These are phyloP conservation scores for Periconia digitata DNA, from an alignment of 2,329 filamentous ascomycete genomes.

Conservation along the genomic window DNA sequence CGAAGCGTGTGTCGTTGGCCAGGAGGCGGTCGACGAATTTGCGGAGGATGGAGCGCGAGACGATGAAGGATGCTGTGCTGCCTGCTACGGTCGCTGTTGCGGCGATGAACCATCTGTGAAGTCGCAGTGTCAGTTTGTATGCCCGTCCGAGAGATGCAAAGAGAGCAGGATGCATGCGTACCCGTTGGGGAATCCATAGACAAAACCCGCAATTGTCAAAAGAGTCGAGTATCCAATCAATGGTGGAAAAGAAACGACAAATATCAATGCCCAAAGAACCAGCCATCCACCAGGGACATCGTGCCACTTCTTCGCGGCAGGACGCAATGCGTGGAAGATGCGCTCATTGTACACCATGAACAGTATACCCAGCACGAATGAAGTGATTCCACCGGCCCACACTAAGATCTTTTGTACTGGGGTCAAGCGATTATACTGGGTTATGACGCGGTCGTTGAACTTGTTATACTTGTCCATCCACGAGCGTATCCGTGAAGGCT, in stretches of 20 bases:
- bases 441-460: conserved; percentile 49
- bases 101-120: conserved; percentile 76
- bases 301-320: conserved; percentile 76
- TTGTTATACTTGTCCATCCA: conserved; percentile 48
- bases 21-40: conserved; percentile 78
- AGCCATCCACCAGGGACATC: conserved; percentile 69
- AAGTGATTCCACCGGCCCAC: conserved; percentile 52
- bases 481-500: conserved; percentile 38
- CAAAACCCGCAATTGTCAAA: conserved; percentile 68
- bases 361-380: conserved; percentile 62
- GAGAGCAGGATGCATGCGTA: conserved; percentile 50
- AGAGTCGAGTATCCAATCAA: conserved; percentile 84
- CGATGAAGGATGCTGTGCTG: conserved; percentile 76
- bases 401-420: conserved; percentile 64
- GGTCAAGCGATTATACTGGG: conserved; percentile 59
- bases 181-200: conserved; percentile 71
- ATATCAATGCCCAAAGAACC: conserved; percentile 74
- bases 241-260: conserved; percentile 80
- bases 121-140: conserved; percentile 5
- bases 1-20: conserved; percentile 80
- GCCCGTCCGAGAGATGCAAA: conserved; percentile 24
- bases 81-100: conserved; percentile 77
- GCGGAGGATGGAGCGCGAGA: conserved; percentile 76
- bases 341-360: conserved; percentile 77
- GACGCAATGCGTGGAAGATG: conserved; percentile 75